Evolutionary conservation across 2,329 filamentous ascomycete species (phyloP).

Genomic region (Exophiala sideris): DNA sequence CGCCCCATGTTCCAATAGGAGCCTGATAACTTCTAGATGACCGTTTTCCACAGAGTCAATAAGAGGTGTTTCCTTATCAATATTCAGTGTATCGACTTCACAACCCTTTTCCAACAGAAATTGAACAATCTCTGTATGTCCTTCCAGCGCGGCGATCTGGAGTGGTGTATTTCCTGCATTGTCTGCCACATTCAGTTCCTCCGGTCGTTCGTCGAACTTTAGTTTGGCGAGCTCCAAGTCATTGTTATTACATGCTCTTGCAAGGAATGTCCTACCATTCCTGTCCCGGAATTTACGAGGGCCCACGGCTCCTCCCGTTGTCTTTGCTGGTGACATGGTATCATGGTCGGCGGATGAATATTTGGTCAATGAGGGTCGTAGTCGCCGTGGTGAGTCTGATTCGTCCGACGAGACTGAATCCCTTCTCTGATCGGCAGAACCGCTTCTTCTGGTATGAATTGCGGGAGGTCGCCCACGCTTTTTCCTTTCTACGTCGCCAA

Average conservation of each 20-base stretch:
- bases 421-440: constrained; percentile 41
- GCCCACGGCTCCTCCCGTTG: constrained; percentile 44
- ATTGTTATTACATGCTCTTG: constrained; percentile 83
- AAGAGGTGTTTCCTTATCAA: constrained; percentile 84
- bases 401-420: constrained; percentile 32
- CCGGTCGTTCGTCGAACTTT: constrained; percentile 72
- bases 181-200: constrained; percentile 84
- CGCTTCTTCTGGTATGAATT: constrained; percentile 41
- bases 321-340: constrained; percentile 64
- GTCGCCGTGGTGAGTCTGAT: constrained; percentile 39
- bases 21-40: constrained; percentile 80
- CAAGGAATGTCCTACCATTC: constrained; percentile 84
- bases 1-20: constrained; percentile 80
- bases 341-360: constrained; percentile 40
- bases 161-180: constrained; percentile 95
- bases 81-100: constrained; percentile 73
- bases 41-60: constrained; percentile 96
- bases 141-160: constrained; percentile 87
- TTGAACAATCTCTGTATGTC: constrained; percentile 80
- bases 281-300: constrained; percentile 88
- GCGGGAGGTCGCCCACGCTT: constrained; percentile 41
- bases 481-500: constrained; percentile 27
- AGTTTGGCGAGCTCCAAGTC: constrained; percentile 75
- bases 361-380: constrained; percentile 38
- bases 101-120: constrained; percentile 82